Evolutionary conservation across 2,329 filamentous ascomycete species (phyloP).

Genomic region (Sporothrix dimorphospora): DNA sequence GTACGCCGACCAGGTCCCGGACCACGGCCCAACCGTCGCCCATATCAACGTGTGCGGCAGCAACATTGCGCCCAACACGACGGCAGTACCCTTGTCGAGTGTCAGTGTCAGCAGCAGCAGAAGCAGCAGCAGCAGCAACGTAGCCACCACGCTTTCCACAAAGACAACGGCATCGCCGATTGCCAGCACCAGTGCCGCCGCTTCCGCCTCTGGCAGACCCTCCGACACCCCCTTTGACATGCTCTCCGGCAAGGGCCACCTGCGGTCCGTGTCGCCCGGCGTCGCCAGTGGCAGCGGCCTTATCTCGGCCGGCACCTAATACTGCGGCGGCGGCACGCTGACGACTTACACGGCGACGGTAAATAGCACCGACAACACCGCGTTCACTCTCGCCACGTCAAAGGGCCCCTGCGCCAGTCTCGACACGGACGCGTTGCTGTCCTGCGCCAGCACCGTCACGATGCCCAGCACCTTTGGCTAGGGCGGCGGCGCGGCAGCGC

Average conservation of each 20-base stretch:
- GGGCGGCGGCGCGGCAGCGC: background rate
- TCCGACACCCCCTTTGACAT: background rate
- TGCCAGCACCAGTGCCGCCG: conserved; percentile 4
- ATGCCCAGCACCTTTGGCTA: conserved; percentile 35
- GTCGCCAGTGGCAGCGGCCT: conserved; percentile 34
- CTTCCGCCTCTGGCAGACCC: conserved; percentile 6
- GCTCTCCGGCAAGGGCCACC: conserved; percentile 28
- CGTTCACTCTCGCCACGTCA: conserved; percentile 35
- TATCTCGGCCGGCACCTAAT: conserved; percentile 37
- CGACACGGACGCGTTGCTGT: conserved; percentile 20
- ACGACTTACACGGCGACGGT: conserved; percentile 37
- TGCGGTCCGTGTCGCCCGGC: conserved; percentile 22
- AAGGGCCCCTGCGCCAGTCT: conserved; percentile 36
- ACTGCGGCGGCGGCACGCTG: conserved; percentile 36
- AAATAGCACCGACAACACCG: conserved; percentile 29
- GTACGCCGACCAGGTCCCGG: conserved; percentile 59
- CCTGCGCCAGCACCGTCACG: conserved; percentile 32
- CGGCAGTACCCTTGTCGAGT: background rate
- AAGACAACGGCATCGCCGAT: too few species aligned
- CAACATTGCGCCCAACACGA: conserved; percentile 1
- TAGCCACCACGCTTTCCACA: conserved; percentile 6
- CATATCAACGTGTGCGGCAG: conserved; percentile 60
- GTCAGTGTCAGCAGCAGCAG: background rate
- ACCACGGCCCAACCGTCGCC: conserved; percentile 72
- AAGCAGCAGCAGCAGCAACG: background rate